Conservation (phyloP, 352 stramenopile species). For the Pythium dissimile region DNA sequence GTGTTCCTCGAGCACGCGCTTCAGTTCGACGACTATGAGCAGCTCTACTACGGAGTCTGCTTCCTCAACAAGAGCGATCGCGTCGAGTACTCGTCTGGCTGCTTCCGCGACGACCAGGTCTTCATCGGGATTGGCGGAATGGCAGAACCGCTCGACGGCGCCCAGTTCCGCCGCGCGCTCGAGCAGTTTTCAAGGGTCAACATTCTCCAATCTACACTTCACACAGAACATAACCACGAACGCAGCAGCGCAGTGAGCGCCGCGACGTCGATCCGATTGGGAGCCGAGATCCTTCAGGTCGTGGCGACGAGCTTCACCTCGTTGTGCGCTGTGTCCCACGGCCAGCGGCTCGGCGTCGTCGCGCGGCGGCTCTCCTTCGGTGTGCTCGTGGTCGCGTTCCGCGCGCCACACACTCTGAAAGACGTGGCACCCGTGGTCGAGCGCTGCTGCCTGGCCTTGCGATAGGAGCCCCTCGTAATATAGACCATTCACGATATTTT, state of each 20-base stretch:
- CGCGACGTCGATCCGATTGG: conserved; percentile 30
- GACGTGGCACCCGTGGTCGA: conserved; percentile 33
- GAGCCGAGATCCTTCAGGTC: conserved; percentile 33
- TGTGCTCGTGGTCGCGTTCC: conserved; percentile 42
- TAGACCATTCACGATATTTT: not conserved
- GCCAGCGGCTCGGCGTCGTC: conserved; percentile 34
- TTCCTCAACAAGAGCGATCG: conserved; percentile 33
- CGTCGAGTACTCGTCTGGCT: conserved; percentile 43
- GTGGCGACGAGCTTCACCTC: conserved; percentile 44
- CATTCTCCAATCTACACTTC: conserved; percentile 17
- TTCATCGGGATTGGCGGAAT: not conserved
- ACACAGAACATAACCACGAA: not conserved
- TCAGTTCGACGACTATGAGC: conserved; percentile 15
- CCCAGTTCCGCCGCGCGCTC: conserved; percentile 26
- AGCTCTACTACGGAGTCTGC: conserved; percentile 51
- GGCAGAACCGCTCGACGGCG: not conserved
- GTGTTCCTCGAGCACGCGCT: conserved; percentile 33
- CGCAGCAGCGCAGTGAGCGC: not conserved
- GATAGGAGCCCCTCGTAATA: conserved; percentile 16
- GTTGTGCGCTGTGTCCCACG: conserved; percentile 34
- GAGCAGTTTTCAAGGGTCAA: conserved; percentile 39
- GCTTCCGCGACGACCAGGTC: conserved; percentile 31
- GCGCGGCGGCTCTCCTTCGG: conserved; percentile 51
- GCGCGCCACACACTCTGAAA: conserved; percentile 31
- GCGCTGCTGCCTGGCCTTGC: conserved; percentile 27